Base-by-base conservation (phyloP, 768 basidiomycete genomes). In the Pisolithus marmoratus region DNA sequence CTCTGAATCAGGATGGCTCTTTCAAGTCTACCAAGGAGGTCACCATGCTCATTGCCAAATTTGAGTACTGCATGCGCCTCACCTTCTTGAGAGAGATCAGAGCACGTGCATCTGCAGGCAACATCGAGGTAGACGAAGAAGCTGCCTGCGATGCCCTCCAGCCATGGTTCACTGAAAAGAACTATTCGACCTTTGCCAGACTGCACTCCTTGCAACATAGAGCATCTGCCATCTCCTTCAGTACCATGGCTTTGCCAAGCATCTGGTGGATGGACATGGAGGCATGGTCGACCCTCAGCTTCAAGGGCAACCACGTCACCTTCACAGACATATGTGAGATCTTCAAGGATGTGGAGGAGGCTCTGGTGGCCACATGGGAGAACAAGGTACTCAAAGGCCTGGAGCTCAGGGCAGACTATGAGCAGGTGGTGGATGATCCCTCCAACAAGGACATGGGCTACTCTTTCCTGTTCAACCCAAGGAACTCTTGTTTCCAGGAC, bases 1-100 rank as follows among this genome's bases (percentile, higher is more conserved):
- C 26, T 26, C 26, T 26, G 26, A 26, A 26, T 26, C 26, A 26
- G 4, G 26, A 54, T 36, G 54, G 54, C 15, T 5, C n/a, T 14
- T 44, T 46, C 15, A 45, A 29, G 17, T 29, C 38, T 2, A 42
- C 54, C 2, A 8, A 26, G 22, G 19, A 48, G 7, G 38, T 53
- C 52, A 53, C 52, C n/a, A 23, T 5, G 19, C 15, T 26, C 17
- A 19, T 54, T 4, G 44, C 45, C 44, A 46, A 50, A 24, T 14
- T 54, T 1, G 43, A 50, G 31, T 54, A 50, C 23, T 54, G 54
- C 45, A 54, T 54, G 9, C 45, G 44, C 2, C 38, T 54, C 12
- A 26, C 29, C 2, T 54, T 19, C 38, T 27, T 54, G 3, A 44
- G 31, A 37, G 27, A 54, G 22, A 27, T 51, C 20, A 38, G 51